Conservation (phyloP, 257 asterid genomes). For the Solanum tacnaense region DNA sequence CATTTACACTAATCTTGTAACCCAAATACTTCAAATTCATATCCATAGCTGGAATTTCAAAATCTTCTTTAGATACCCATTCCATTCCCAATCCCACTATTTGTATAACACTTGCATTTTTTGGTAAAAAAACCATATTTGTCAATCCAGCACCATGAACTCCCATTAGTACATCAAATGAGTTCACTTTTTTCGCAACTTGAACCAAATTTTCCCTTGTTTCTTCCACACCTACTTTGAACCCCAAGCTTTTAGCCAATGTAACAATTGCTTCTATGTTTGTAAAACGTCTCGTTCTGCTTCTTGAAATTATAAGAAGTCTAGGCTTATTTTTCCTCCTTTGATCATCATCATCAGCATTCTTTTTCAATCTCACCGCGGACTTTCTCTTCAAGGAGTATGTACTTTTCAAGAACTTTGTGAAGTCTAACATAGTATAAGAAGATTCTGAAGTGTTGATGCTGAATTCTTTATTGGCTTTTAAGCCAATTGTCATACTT, state of each 20-base stretch:
- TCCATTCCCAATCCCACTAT: constrained; percentile 39
- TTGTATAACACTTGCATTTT: constrained; percentile 46
- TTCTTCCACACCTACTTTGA: constrained; percentile 19
- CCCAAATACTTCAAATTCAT: constrained; percentile 44
- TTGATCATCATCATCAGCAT: too few relatives aligned
- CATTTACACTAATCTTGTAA: constrained; percentile 32
- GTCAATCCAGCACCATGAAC: constrained; percentile 77
- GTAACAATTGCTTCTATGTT: constrained; percentile 17
- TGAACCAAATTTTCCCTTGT: background rate
- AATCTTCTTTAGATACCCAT: constrained; percentile 16
- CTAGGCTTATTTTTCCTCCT: constrained; percentile 9
- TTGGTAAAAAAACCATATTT: constrained; percentile 60
- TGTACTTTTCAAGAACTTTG: constrained; percentile 17
- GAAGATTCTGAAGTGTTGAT: constrained; percentile 15
- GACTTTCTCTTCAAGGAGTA: constrained; percentile 18
- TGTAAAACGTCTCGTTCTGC: constrained; percentile 11
- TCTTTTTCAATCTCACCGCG: background rate
- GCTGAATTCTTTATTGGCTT: constrained; percentile 21
- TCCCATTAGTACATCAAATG: constrained; percentile 51
- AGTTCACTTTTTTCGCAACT: constrained; percentile 24
- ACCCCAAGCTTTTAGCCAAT: constrained; percentile 33
- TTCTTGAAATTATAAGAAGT: constrained; percentile 41
- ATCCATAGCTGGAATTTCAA: constrained; percentile 17
- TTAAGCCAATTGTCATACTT: constrained; percentile 33
- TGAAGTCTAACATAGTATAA: constrained; percentile 29